These are phyloP conservation scores for Zygosaccharomyces siamensis DNA, from an alignment of 805 yeast species.

Conservation along the genomic window DNA sequence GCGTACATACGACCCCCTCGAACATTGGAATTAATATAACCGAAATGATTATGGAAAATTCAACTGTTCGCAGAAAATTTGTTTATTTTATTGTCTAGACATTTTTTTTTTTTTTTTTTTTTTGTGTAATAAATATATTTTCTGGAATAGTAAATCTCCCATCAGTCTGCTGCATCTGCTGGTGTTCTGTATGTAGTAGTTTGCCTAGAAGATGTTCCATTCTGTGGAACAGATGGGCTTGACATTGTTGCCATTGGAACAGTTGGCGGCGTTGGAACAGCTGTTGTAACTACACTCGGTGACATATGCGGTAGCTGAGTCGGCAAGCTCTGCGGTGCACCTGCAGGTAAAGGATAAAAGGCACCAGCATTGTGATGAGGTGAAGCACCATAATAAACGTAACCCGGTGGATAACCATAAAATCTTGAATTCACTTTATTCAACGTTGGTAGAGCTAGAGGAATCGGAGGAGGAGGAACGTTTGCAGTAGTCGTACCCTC, in stretches of 20 bases:
- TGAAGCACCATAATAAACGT: not conserved
- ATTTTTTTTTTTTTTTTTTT: not conserved
- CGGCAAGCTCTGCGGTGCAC: not conserved
- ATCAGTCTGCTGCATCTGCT: not conserved
- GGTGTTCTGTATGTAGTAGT: not conserved
- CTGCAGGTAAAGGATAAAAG: not conserved
- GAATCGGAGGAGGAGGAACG: constrained; percentile 1
- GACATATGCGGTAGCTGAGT: constrained; percentile 4
- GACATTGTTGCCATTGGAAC: constrained; percentile 4
- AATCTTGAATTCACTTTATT: not conserved
- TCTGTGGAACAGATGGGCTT: not conserved
- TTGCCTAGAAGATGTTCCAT: not conserved
- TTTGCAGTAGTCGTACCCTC: constrained; percentile 6
- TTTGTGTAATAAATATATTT: too few relatives aligned
- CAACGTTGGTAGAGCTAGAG: not conserved
- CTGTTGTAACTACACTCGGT: constrained; percentile 5
- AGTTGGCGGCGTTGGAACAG: too few relatives aligned
- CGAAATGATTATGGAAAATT: too few relatives aligned
- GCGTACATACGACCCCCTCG: too few relatives aligned
- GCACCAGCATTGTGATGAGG: constrained; percentile 1
- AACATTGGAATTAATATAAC: too few relatives aligned
- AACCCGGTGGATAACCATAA: not conserved
- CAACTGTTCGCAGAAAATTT: too few relatives aligned
- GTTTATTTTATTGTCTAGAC: too few relatives aligned
- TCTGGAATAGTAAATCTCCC: not conserved